Conservation (phyloP, 2,329 filamentous ascomycete species). For the Ceratocystis colombiana region DNA sequence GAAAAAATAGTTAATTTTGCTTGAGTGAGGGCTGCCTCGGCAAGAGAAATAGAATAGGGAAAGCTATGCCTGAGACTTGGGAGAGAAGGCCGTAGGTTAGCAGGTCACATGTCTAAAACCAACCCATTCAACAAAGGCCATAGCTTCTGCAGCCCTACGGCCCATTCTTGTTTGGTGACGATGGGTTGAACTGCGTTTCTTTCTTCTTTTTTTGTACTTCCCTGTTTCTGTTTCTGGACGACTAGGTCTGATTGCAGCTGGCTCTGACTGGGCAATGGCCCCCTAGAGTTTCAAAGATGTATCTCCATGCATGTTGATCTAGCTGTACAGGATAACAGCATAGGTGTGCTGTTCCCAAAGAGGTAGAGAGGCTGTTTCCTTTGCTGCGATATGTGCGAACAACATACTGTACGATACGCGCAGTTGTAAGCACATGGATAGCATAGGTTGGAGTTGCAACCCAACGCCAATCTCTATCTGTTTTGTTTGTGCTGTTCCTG, state of each 20-base stretch:
- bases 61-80: background rate
- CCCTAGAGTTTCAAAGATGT: slow-evolving; percentile 5
- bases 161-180: background rate
- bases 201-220: background rate
- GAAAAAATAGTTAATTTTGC: background rate
- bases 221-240: background rate
- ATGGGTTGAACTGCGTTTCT: background rate
- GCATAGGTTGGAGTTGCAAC: background rate
- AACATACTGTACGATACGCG: background rate
- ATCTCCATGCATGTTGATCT: slow-evolving; percentile 9
- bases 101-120: background rate
- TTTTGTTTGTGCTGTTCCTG: background rate
- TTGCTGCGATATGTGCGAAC: background rate
- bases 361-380: background rate
- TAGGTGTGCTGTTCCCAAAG: background rate
- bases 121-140: background rate
- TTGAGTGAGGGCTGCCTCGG: background rate
- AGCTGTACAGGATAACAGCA: background rate
- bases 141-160: slow-evolving; percentile 8
- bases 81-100: background rate
- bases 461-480: background rate
- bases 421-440: background rate
- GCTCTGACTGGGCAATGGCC: background rate
- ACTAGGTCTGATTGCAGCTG: background rate
- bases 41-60: background rate